Conservation (phyloP, 306 rosid species). For the Hylodesmum podocarpum region DNA sequence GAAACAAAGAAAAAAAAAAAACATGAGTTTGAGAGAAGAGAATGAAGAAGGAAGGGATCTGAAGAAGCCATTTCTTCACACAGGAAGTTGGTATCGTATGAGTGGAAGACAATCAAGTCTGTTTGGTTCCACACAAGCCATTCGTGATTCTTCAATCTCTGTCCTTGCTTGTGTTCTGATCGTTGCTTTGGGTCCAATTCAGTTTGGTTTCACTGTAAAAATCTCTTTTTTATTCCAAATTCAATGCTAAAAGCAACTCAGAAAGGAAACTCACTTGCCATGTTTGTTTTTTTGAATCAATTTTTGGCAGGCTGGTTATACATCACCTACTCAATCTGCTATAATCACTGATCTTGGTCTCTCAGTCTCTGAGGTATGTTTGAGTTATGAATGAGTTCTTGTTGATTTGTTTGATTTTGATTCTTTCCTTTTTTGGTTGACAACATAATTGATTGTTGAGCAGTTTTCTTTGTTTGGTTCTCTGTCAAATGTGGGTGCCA, state of each 20-base stretch:
- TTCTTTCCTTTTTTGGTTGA: background rate
- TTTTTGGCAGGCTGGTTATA: constrained; percentile 69
- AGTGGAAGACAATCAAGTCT: constrained; percentile 70
- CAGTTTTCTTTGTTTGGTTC: constrained; percentile 93
- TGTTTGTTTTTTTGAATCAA: background rate
- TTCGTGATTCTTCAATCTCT: constrained; percentile 77
- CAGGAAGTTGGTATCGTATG: constrained; percentile 97
- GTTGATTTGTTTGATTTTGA: background rate
- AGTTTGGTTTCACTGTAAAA: constrained; percentile 95
- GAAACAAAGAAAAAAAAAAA: constrained; percentile 1
- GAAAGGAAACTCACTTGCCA: background rate
- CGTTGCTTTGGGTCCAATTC: constrained; percentile 96
- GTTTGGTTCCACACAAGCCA: constrained; percentile 76
- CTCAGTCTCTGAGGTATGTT: constrained; percentile 82
- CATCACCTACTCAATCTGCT: constrained; percentile 95
- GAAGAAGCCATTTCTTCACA: constrained; percentile 84
- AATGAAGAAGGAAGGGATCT: constrained; percentile 77
- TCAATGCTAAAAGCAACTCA: background rate
- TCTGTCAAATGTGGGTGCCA: constrained; percentile 93
- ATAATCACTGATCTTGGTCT: constrained; percentile 78
- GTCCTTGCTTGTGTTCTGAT: constrained; percentile 87
- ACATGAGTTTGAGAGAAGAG: constrained; percentile 70
- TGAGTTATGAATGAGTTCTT: constrained; percentile 8
- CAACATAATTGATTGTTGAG: constrained; percentile 28
- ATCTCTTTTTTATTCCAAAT: background rate